phyloP scores from a whole-genome alignment of 106 monocot genomes.

The Platanthera zijinensis region DNA sequence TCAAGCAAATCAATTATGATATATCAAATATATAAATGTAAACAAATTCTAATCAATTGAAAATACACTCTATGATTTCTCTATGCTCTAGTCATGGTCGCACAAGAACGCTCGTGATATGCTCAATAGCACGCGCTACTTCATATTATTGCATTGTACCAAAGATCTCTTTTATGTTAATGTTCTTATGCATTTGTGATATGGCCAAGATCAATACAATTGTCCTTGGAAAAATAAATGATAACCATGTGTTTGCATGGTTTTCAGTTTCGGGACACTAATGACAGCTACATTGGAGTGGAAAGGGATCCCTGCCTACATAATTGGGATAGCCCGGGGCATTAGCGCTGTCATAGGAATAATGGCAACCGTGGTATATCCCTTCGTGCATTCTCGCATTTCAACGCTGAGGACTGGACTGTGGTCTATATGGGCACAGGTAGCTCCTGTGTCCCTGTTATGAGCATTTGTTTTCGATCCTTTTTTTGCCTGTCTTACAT shows the following conservation, averaged over 20 bases:
- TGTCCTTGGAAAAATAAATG: background rate
- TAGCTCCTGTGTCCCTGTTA: slow-evolving; percentile 8
- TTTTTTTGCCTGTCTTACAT: too few relatives aligned
- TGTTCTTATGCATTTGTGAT: background rate
- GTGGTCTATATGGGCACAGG: slow-evolving; percentile 97
- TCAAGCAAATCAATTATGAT: too few relatives aligned
- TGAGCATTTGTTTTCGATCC: background rate
- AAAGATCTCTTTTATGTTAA: background rate
- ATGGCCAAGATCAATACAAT: background rate
- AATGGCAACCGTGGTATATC: slow-evolving; percentile 64
- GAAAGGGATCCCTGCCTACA: slow-evolving; percentile 87
- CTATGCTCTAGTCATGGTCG: too few relatives aligned
- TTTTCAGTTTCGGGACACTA: slow-evolving; percentile 76
- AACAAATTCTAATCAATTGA: too few relatives aligned
- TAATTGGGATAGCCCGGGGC: slow-evolving; percentile 76
- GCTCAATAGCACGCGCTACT: too few relatives aligned
- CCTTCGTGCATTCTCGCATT: slow-evolving; percentile 57
- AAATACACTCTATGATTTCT: too few relatives aligned
- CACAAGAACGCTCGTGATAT: too few relatives aligned
- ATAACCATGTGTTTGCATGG: slow-evolving; percentile 2
- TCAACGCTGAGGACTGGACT: slow-evolving; percentile 72
- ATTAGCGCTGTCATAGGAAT: slow-evolving; percentile 74
- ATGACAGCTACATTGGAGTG: slow-evolving; percentile 94
- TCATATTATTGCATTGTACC: background rate
- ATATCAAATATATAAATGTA: too few relatives aligned